These are phyloP conservation scores for Mycena rebaudengoi DNA, from an alignment of 768 basidiomycete species.

Conservation along the genomic window DNA sequence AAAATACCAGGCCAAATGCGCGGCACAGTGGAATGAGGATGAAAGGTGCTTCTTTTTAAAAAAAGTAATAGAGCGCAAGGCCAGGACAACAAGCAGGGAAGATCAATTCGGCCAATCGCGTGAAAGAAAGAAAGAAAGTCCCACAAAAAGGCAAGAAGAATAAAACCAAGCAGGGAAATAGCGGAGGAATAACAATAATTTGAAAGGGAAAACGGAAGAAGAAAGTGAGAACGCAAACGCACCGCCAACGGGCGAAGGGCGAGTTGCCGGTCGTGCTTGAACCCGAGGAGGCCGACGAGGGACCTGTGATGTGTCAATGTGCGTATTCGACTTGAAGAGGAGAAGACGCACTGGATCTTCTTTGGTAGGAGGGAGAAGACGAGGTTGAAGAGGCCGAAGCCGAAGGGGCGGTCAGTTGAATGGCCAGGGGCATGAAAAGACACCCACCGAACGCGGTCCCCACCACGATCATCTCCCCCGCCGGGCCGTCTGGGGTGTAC, in stretches of 20 bases:
- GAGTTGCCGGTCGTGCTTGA: constrained; percentile 73
- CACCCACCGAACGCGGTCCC: constrained; percentile 79
- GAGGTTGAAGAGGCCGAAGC: constrained; percentile 80
- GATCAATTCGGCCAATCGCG: too few species aligned
- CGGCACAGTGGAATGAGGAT: too few species aligned
- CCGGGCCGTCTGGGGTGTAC: constrained; percentile 54
- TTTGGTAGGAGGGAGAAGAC: constrained; percentile 81
- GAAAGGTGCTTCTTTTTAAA: too few species aligned
- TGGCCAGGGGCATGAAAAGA: too few species aligned
- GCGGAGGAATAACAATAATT: not conserved
- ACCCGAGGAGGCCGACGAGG: constrained; percentile 81
- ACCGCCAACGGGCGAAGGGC: constrained; percentile 76
- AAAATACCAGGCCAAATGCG: too few species aligned
- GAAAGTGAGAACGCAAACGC: constrained; percentile 26
- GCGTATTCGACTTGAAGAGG: not conserved
- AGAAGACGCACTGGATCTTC: constrained; percentile 63
- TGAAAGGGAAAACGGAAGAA: too few species aligned
- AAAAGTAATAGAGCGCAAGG: too few species aligned
- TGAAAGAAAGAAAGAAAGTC: too few species aligned
- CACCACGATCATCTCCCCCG: constrained; percentile 77
- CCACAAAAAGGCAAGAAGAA: too few species aligned
- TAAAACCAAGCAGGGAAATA: not conserved
- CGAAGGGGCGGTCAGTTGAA: too few species aligned
- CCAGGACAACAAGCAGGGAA: too few species aligned
- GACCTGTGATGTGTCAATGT: constrained; percentile 51